These are phyloP conservation scores for Fusarium dlaminii DNA, from an alignment of 2,329 filamentous ascomycete species.

Conservation along the genomic window DNA sequence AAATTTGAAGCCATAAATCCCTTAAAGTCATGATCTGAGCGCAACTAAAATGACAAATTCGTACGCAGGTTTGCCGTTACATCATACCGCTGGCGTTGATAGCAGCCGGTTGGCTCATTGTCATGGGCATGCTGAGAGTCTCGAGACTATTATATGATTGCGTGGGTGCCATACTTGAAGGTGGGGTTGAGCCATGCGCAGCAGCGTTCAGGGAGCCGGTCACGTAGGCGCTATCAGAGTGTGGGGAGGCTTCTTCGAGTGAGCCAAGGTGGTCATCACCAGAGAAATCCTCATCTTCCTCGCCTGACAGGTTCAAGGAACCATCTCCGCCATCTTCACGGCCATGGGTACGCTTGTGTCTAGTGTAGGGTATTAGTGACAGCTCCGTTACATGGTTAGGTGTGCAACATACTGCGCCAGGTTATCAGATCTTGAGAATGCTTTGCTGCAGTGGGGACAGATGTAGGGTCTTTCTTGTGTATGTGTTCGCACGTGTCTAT, in stretches of 20 bases:
- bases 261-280: constrained; percentile 87
- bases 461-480: constrained; percentile 99
- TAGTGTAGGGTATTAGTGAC: constrained; percentile 51
- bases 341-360: constrained; percentile 83
- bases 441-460: constrained; percentile 98
- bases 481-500: constrained; percentile 97
- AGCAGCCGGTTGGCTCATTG: constrained; percentile 64
- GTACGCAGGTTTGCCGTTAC: constrained; percentile 44
- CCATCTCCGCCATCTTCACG: constrained; percentile 69
- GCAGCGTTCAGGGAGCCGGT: constrained; percentile 61
- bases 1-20: constrained; percentile 42
- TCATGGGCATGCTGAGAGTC: constrained; percentile 72
- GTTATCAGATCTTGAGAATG: constrained; percentile 98
- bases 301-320: constrained; percentile 74
- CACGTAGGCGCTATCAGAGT: constrained; percentile 72
- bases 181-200: constrained; percentile 45
- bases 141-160: constrained; percentile 66
- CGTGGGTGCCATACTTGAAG: constrained; percentile 37
- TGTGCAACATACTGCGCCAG: constrained; percentile 84
- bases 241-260: constrained; percentile 80
- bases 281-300: constrained; percentile 83
- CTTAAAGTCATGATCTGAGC: constrained; percentile 42
- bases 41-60: constrained; percentile 40
- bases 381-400: constrained; percentile 42
- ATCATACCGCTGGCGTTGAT: constrained; percentile 58